Base-by-base conservation (phyloP, 352 stramenopile species). In the Sclerospora graminicola region DNA sequence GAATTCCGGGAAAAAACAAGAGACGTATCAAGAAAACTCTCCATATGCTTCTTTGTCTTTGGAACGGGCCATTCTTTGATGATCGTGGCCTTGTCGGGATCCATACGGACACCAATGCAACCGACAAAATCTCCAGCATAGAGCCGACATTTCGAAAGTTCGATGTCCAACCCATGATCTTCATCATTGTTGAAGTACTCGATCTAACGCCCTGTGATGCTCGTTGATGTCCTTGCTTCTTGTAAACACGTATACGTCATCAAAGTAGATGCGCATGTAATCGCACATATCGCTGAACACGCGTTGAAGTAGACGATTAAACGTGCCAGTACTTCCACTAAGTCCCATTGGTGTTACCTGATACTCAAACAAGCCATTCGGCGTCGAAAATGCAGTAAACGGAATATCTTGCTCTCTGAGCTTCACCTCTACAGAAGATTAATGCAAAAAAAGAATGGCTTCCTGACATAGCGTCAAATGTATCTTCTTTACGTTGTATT, bases 111-210 rank as follows among this genome's bases (percentile, higher is more conserved):
- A 24, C 20, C 45, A 1, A 32, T 45, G 2, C 35, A 18, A 2
- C 36, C 35, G n/a, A 45, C 45, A 23, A 51, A 51, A 13, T 51
- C 44, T 10, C 44, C 34, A 2, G 36, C 42, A 13, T 23, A 42
- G n/a, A 42, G 21, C 2, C 31, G n/a, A 20, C 27, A 33, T 14
- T 45, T 51, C 1, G 45, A 41, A 8, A 51, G 10, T 10, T 45
- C 20, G 8, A 45, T 21, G 20, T 31, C 33, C 7, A 50, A 8
- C 16, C 37, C 0, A 11, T 30, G 24, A 2, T 29, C 43, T 31
- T 38, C 20, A n/a, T 11, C 14, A 38, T 2, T 23, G 16, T 14
- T 29, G 39, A 1, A 45, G 13, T 2, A 45, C n/a, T 13, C n/a
- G 7, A n/a, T 43, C 23, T 11, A 41, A 26, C 4, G 45, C 45